These are phyloP conservation scores for Blastocystis sp. DNA, from an alignment of 352 stramenopile genomes.

Conservation along the genomic window DNA sequence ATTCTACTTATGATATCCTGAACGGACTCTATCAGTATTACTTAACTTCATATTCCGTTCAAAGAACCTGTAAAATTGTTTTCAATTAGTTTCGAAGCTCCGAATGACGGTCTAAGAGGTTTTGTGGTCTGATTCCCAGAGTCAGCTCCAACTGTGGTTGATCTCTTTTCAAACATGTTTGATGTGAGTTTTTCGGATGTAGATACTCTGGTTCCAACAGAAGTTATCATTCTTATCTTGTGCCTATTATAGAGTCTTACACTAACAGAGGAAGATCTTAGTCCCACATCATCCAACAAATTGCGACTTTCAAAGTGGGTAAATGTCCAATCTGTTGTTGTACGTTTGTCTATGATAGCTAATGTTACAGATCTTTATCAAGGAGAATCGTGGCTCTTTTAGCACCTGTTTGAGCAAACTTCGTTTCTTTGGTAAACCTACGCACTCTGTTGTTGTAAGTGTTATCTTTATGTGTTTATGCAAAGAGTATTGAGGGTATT, in stretches of 20 bases:
- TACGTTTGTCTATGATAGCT: not conserved
- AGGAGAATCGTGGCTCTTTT: conserved; percentile 23
- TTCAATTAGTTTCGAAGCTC: conserved; percentile 46
- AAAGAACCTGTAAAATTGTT: conserved; percentile 42
- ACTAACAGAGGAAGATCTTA: conserved; percentile 20
- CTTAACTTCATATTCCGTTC: conserved; percentile 48
- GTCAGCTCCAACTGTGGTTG: conserved; percentile 35
- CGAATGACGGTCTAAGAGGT: conserved; percentile 17
- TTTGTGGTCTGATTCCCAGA: not conserved
- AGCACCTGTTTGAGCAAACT: not conserved
- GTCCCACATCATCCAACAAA: not conserved
- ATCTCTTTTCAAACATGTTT: conserved; percentile 1
- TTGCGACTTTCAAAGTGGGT: conserved; percentile 36
- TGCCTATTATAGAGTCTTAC: not conserved
- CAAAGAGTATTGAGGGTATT: conserved; percentile 27
- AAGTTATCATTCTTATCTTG: not conserved
- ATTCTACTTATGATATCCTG: conserved; percentile 51
- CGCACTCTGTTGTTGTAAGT: not conserved
- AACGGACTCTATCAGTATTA: not conserved
- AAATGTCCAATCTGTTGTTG: conserved; percentile 29
- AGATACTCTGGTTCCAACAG: conserved; percentile 25
- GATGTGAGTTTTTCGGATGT: conserved; percentile 51
- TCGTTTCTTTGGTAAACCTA: conserved; percentile 52
- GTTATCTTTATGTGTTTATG: not conserved
- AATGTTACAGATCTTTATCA: conserved; percentile 33